Base-by-base conservation (phyloP, 148 eudicot species). In the Cornus suecica region DNA sequence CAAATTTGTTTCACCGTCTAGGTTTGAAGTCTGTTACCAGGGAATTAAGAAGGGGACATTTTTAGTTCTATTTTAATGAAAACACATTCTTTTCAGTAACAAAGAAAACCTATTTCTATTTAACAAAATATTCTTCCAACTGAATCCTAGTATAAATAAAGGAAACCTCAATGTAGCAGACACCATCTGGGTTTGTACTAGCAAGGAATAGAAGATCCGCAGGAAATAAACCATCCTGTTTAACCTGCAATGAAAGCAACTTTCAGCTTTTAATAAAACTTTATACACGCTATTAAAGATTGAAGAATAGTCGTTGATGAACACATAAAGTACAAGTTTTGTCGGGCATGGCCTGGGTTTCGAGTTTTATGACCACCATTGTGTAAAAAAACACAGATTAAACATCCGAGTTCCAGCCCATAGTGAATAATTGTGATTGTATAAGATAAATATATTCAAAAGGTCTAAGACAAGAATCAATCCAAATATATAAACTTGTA, bases 1-100 rank as follows among this genome's bases (percentile, higher is more conserved):
- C 83, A 95, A 83, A 84, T 95, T 95, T 73, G 99, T 95, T 85
- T 95, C 99, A 73, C 99, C 99, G 69, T 95, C 99, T 81, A 95
- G 82, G 88, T 95, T 95, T 69, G 97, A 92, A 48, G 99, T 95
- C 99, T 95, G 85, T 66, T 69, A 79, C n/a, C 58, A 34, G 77
- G n/a, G 34, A 63, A n/a, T 58, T 66, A 61, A 23, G 18, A 10
- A 2, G 18, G 13, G 18, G 14, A n/a, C n/a, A n/a, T n/a, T n/a
- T n/a, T n/a, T n/a, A n/a, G n/a, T n/a, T n/a, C n/a, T n/a, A n/a
- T n/a, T n/a, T n/a, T n/a, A n/a, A n/a, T n/a, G n/a, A n/a, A n/a
- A n/a, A n/a, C n/a, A n/a, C n/a, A n/a, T n/a, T n/a, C n/a, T n/a
- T n/a, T n/a, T n/a, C n/a, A n/a, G n/a, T n/a, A n/a, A n/a, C n/a